phyloP scores from a whole-genome alignment of 2,329 filamentous ascomycete species.

The Pseudogymnoascus sp. region DNA sequence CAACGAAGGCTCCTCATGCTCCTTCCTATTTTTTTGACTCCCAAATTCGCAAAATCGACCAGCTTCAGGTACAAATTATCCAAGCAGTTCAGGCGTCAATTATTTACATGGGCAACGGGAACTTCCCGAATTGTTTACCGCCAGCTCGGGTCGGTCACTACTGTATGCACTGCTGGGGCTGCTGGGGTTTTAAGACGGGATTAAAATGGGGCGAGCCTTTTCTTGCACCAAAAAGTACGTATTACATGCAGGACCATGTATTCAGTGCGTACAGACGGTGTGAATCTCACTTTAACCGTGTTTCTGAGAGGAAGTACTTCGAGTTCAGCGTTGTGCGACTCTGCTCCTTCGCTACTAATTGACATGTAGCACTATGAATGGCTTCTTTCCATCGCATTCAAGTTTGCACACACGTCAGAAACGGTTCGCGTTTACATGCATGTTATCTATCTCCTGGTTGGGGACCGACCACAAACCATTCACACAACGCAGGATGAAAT shows the following conservation, averaged over 20 bases:
- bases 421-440: neutral
- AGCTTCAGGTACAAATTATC: neutral
- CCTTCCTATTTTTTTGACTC: neutral
- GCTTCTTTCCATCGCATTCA: neutral
- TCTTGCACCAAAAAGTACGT: slow-evolving; percentile 4
- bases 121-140: neutral
- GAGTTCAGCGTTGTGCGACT: neutral
- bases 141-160: neutral
- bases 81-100: neutral
- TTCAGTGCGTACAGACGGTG: neutral
- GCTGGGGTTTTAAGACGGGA: neutral
- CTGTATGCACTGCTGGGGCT: neutral
- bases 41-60: neutral
- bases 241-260: neutral
- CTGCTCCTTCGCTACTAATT: neutral
- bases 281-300: neutral
- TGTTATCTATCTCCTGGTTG: neutral
- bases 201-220: slow-evolving; percentile 1
- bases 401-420: neutral
- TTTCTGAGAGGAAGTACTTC: neutral
- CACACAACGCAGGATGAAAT: neutral
- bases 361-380: neutral
- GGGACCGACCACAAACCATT: neutral
- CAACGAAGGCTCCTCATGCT: neutral
- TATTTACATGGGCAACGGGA: neutral